Base-by-base conservation (phyloP, 148 eudicot species). In the Suaeda aralocaspica region DNA sequence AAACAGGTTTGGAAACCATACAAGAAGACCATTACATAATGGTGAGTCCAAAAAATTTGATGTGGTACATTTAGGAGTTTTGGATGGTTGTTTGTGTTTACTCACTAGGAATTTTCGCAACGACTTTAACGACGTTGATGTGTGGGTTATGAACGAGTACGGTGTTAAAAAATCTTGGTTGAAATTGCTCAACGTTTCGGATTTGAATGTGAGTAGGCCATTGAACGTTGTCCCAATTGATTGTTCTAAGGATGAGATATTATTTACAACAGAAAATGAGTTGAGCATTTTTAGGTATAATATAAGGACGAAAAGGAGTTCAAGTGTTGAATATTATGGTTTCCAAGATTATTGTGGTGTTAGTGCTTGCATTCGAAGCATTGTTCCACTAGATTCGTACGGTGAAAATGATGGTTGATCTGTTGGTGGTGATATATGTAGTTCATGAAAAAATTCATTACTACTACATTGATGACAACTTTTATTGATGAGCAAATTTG, bases 101-200 rank as follows among this genome's bases (percentile, higher is more conserved):
- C 7, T 68, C n/a, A 55, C 63, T 6, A 39, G 15, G 34, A 69
- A 42, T 18, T 42, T 19, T 57, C 36, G 31, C 8, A 45, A 24
- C 5, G 14, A 25, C 10, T 70, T 24, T 13, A 31, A 42, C 33
- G 28, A 45, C 36, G 65, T 29, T 29, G 41, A 46, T 46, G 45
- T 70, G 52, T 70, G 73, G 57, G 31, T 59, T 45, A 70, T 70
- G 66, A 70, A 45, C 19, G 26, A 59, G 10, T 59, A 70, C 21
- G 66, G 66, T 29, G 57, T 59, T 22, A 59, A 30, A 8, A 26
- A 70, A 1, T 59, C 57, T 12, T 70, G 46, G 73, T 41, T 70
- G 22, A 59, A 61, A 31, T n/a, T 59, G 26, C 44, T 70, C 34
- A 48, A 70, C 29, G 11, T 21, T 3, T 44, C 44, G 12, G 56